Base-by-base conservation (phyloP, 148 eudicot genomes). In the Heliamphora exappendiculata region DNA sequence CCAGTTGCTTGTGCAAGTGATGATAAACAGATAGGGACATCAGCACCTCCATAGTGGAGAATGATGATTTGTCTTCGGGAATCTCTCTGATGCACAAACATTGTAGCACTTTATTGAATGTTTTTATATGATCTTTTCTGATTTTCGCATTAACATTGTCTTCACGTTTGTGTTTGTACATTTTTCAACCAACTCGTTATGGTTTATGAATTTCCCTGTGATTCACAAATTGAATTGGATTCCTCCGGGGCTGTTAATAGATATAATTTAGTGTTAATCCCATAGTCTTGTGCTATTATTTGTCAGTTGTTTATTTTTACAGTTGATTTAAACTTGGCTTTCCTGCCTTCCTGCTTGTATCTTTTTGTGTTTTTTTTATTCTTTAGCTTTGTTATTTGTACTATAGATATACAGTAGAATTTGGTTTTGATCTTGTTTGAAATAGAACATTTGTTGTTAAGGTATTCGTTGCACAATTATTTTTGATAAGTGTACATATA, bases 1-100 rank as follows among this genome's bases (percentile, higher is more conserved):
- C 5, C 10, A 33, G 36, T 50, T 39, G 29, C 50, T 41, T 41
- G 77, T 67, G 84, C 80, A 77, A 73, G 67, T 81, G 84, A 81
- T 7, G 75, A 81, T 77, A 73, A 73, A 77, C 20, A 82, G 81
- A 82, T 73, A 78, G 81, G 81, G 84, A 78, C 76, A 78, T 82
- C 81, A 82, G 81, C 37, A 69, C 42, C 49, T 34, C 81, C 22
- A 14, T 34, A 13, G 0, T 14, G 72, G 76, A 63, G 66, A 60
- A 67, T 67, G 67, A 28, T 78, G 81, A 82, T 82, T 82, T 70
- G 67, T 62, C 81, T 62, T 74, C 50, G 81, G 81, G 84, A 82
- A 82, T 82, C 84, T 81, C 83, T 82, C 74, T 74, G 76, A 82
- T 82, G 84, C 84, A 74, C 74, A 29, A 26, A 74, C 28, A 1